Conservation (phyloP, 176 grass and related monocot genomes). For the Rhynchospora tenuis region DNA sequence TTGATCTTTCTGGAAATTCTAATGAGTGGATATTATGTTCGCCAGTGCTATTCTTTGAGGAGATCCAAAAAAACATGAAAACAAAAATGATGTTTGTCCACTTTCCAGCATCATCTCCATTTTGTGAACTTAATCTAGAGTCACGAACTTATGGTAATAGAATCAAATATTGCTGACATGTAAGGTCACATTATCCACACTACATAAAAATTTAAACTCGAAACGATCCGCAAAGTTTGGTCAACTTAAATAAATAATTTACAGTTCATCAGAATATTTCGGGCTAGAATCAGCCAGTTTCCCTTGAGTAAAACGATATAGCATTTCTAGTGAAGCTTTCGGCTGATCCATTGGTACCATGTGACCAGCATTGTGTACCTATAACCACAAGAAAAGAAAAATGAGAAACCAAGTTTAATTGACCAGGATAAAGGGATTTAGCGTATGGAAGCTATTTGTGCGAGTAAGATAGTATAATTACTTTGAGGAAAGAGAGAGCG, state of each 20-base stretch:
- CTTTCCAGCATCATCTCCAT: neutral
- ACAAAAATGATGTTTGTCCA: neutral
- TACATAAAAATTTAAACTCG: neutral
- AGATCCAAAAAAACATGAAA: neutral
- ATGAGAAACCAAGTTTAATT: neutral
- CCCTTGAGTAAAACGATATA: constrained; percentile 66
- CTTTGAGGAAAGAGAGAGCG: constrained; percentile 89
- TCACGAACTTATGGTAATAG: neutral
- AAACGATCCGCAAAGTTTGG: neutral
- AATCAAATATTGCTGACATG: neutral
- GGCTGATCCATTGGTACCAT: constrained; percentile 99
- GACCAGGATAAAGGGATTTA: neutral
- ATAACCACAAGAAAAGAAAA: constrained; percentile 2
- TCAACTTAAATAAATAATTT: constrained; percentile 1
- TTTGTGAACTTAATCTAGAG: neutral
- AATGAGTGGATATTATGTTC: neutral
- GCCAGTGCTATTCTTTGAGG: neutral
- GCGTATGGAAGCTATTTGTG: neutral
- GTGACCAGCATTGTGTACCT: constrained; percentile 90
- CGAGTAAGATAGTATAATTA: constrained; percentile 3
- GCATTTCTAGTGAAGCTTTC: constrained; percentile 76
- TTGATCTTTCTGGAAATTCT: neutral
- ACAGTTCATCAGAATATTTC: neutral
- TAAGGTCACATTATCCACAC: neutral
- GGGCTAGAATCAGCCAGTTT: constrained; percentile 27